Base-by-base conservation (phyloP, 129 eudicot genomes). In the Centella asiatica region DNA sequence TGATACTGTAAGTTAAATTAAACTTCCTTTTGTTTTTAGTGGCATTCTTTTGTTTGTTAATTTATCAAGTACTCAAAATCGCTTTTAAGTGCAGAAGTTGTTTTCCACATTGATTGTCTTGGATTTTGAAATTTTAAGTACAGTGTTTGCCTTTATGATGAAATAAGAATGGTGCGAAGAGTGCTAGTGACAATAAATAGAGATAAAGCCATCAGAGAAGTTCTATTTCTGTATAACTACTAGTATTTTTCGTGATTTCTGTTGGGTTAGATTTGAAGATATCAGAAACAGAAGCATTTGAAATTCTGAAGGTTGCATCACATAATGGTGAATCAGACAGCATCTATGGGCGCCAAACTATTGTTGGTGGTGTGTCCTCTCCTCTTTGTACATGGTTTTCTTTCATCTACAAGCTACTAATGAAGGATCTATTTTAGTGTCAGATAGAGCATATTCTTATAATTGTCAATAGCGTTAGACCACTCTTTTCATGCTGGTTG, bases 241-340 rank as follows among this genome's bases (percentile, higher is more conserved):
- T 60, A 18, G 19, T 22, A 1, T 28, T 60, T 12, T 6, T 18
- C 44, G 37, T 40, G 26, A 26, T 34, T 45, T 71, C 18, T 31
- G 1, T 51, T 71, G 37, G 32, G 18, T 14, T 81, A 90, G 97
- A 75, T 57, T 60, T 90, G 66, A 74, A 73, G 57, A 69, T 86
- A 54, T 42, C 95, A 27, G 95, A 81, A 70, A 75, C 53, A 15
- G 94, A 90, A 60, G 95, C 94, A 72, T 65, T 47, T 55, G 90
- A 76, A 45, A 90, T 86, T 60, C 57, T 83, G 25, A 83, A 73
- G 49, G 68, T 70, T 60, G 87, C 82, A 72, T 81, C 87, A 33
- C 74, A 67, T 69, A 73, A 81, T 67, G 70, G 63, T 51, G 73
- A 73, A 66, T 31, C 45, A 33, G 79, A 76, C 67, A 62, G 63